Percentiles rank a stretch among this genome's conserved stretches.
These are phyloP conservation scores for Aspergillus sp. DNA, from an alignment of 2,329 filamentous ascomycete genomes.

Conservation along the genomic window DNA sequence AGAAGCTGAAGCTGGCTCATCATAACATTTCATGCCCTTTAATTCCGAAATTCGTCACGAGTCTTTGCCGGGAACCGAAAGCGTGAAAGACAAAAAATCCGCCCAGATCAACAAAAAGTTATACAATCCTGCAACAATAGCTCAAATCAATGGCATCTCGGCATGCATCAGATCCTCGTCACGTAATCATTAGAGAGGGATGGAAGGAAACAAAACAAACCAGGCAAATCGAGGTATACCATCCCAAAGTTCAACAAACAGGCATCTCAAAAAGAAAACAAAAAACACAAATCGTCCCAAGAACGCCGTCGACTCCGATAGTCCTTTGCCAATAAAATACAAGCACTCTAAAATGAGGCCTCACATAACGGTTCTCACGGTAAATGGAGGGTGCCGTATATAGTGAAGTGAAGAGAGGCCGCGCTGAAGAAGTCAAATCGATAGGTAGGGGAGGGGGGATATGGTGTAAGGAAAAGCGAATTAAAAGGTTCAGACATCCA, in stretches of 20 bases:
- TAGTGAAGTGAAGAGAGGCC: not conserved
- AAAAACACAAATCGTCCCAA: slow-evolving; percentile 11
- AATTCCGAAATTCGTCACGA: slow-evolving; percentile 23
- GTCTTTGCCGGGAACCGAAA: slow-evolving; percentile 12
- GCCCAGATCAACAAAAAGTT: slow-evolving; percentile 15
- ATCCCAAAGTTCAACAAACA: not conserved
- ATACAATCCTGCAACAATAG: slow-evolving; percentile 17
- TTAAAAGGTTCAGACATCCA: slow-evolving; percentile 30
- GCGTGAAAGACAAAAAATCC: slow-evolving; percentile 9
- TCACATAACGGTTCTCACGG: slow-evolving; percentile 6
- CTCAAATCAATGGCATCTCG: slow-evolving; percentile 18
- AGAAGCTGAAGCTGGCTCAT: slow-evolving; percentile 13
- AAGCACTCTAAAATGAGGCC: slow-evolving; percentile 23
- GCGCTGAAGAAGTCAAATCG: not conserved
- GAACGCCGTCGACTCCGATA: slow-evolving; percentile 18
- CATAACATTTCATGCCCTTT: slow-evolving; percentile 23
- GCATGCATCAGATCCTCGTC: slow-evolving; percentile 16
- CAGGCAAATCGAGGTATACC: slow-evolving; percentile 13
- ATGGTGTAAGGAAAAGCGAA: not conserved
- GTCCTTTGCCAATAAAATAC: slow-evolving; percentile 24
- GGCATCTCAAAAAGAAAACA: not conserved
- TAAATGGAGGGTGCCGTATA: not conserved
- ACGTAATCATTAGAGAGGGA: slow-evolving; percentile 21
- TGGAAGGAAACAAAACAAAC: slow-evolving; percentile 19
- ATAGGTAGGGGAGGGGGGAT: not conserved